Conservation (phyloP, 305 asterid species). For the Fraxinus albicans region DNA sequence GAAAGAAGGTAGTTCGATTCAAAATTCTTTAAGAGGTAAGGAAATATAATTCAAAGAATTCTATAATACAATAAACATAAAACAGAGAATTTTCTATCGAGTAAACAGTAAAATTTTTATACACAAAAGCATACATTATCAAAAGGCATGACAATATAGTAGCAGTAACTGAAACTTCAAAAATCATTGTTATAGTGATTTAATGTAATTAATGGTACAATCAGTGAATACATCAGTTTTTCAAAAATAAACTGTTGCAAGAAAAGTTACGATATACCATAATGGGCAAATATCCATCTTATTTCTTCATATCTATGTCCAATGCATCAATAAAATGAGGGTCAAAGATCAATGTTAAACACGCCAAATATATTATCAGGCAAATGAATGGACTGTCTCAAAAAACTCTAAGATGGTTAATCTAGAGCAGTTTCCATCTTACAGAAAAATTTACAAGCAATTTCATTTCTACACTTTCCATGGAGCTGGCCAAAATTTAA, state of each 20-base stretch:
- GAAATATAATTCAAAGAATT: neutral
- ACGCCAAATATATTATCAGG: neutral
- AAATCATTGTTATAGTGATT: neutral
- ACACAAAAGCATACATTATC: neutral
- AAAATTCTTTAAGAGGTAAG: neutral
- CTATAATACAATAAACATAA: neutral
- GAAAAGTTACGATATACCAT: neutral
- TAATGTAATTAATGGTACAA: neutral
- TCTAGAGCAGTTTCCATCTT: neutral
- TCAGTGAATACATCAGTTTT: neutral
- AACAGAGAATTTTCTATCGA: neutral
- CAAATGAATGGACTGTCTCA: neutral
- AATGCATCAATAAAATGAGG: neutral
- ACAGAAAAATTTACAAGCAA: neutral
- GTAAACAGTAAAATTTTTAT: neutral
- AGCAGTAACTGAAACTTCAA: neutral
- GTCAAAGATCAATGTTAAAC: neutral
- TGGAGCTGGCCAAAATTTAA: neutral
- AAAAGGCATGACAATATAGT: neutral
- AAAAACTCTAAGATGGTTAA: neutral
- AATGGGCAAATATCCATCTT: neutral
- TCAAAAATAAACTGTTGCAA: neutral
- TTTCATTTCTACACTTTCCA: neutral
- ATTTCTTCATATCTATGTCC: neutral
- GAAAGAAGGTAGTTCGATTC: neutral